These are phyloP conservation scores for Ambrosiella cleistominuta DNA, from an alignment of 2,329 filamentous ascomycete genomes.

Conservation along the genomic window DNA sequence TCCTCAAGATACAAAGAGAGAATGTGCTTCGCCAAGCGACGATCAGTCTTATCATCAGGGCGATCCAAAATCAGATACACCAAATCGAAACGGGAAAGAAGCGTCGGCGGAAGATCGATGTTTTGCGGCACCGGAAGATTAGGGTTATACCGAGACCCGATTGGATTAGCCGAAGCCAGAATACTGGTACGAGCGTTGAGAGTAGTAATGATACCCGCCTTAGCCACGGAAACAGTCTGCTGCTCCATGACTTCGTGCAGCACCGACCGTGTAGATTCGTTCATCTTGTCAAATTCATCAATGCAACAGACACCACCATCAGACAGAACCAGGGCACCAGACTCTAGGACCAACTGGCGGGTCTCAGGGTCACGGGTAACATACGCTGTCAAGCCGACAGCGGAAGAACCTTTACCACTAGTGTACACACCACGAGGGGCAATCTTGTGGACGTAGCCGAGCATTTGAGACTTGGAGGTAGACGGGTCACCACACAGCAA, in stretches of 20 bases:
- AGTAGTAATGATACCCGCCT: slow-evolving; percentile 91
- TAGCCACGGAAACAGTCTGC: slow-evolving; percentile 69
- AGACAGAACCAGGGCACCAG: slow-evolving; percentile 59
- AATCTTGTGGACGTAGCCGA: slow-evolving; percentile 94
- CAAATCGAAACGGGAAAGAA: slow-evolving; percentile 89
- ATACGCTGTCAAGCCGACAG: slow-evolving; percentile 65
- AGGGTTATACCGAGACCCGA: slow-evolving; percentile 93
- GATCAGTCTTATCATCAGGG: slow-evolving; percentile 77
- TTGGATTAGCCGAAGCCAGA: slow-evolving; percentile 90
- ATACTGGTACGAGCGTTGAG: slow-evolving; percentile 92
- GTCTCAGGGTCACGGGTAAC: slow-evolving; percentile 68
- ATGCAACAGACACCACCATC: slow-evolving; percentile 75
- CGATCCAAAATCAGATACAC: slow-evolving; percentile 94
- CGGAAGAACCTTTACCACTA: slow-evolving; percentile 64
- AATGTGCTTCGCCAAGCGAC: slow-evolving; percentile 76
- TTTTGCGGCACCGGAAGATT: slow-evolving; percentile 93
- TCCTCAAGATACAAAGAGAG: slow-evolving; percentile 96
- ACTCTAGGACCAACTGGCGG: slow-evolving; percentile 63
- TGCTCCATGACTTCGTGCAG: slow-evolving; percentile 83
- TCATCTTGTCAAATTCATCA: slow-evolving; percentile 78
- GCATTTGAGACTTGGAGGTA: slow-evolving; percentile 85
- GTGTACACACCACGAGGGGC: slow-evolving; percentile 76
- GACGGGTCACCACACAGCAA: slow-evolving; percentile 94
- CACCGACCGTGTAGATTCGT: slow-evolving; percentile 58
- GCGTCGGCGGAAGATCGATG: slow-evolving; percentile 87